Evolutionary conservation across 768 basidiomycete genomes (phyloP), one percentile per base, ranked within the genome.

Genomic region (Leccinellum rugosiceps): DNA sequence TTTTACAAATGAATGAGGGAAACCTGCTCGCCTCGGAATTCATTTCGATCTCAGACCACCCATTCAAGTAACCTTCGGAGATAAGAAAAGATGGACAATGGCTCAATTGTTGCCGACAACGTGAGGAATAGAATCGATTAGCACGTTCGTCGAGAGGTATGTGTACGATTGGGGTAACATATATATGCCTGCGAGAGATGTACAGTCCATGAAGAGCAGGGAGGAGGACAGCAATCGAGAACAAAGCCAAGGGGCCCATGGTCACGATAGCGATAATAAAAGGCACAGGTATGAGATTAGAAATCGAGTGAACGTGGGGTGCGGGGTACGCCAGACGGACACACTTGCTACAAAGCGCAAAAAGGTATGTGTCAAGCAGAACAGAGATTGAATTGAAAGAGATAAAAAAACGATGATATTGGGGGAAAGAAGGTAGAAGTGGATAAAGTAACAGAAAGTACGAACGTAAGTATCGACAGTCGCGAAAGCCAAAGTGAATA

Each of bases 401-500:
- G 19, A 74, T 65, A 69, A 70, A 65, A 72, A 71, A 61, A 63
- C 57, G 55, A 64, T 71, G 61, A 65, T 56, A 66, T 60, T 34
- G 25, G 35, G 38, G 31, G 26, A 38, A 28, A 53, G 21, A 64
- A 53, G 64, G 61, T 64, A 71, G 63, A 74, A 65, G 68, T 65
- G 60, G 52, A 68, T 68, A 74, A 69, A 34, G 64, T 66, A 68
- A 60, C 56, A 59, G 53, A 28, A 66, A 59, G 56, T 60, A 65
- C 7, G 43, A 65, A 68, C 28, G 31, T 54, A 69, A 69, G 60
- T 62, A 70, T 63, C 45, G 61, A 68, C 65, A 21, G 23, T 65
- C 58, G 58, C 60, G 68, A 71, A 76, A 65, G 71, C 60, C 69
- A 73, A 43, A 78, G 73, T 70, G 68, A 77, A 80, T 80, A 80